Evolutionary conservation across 257 asterid species (phyloP).

Genomic region (Echium plantagineum): DNA sequence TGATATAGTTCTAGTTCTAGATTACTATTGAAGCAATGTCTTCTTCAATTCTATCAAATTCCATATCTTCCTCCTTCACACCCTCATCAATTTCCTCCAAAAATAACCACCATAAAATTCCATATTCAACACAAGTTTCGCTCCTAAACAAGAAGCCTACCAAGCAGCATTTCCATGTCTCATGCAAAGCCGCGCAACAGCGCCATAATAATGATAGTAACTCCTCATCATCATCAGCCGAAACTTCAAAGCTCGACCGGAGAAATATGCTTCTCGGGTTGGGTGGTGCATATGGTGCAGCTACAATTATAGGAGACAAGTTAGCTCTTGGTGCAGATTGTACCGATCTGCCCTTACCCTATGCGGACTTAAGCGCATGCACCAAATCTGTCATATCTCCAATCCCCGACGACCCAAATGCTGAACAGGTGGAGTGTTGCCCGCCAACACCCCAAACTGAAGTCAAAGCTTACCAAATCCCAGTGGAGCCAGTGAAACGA

Average conservation of each 20-base stretch:
- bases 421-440: constrained; percentile 38
- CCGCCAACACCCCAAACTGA: constrained; percentile 27
- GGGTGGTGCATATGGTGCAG: constrained; percentile 63
- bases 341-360: constrained; percentile 41
- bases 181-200: constrained; percentile 32
- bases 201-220: constrained; percentile 3
- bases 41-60: neutral
- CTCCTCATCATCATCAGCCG: neutral
- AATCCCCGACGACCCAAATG: constrained; percentile 21
- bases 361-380: constrained; percentile 55
- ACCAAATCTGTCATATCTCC: constrained; percentile 54
- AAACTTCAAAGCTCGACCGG: constrained; percentile 27
- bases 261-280: constrained; percentile 54
- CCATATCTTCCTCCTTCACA: neutral
- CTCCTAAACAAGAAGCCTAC: constrained; percentile 5
- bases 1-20: neutral
- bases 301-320: constrained; percentile 18
- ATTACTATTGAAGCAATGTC: neutral
- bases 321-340: constrained; percentile 30
- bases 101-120: neutral
- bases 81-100: neutral
- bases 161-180: constrained; percentile 17
- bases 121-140: constrained; percentile 8
- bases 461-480: constrained; percentile 39
- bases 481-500: constrained; percentile 29